These are phyloP conservation scores for Yamadazyma takamatsuzukensis DNA, from an alignment of 805 yeast species.

Conservation along the genomic window DNA sequence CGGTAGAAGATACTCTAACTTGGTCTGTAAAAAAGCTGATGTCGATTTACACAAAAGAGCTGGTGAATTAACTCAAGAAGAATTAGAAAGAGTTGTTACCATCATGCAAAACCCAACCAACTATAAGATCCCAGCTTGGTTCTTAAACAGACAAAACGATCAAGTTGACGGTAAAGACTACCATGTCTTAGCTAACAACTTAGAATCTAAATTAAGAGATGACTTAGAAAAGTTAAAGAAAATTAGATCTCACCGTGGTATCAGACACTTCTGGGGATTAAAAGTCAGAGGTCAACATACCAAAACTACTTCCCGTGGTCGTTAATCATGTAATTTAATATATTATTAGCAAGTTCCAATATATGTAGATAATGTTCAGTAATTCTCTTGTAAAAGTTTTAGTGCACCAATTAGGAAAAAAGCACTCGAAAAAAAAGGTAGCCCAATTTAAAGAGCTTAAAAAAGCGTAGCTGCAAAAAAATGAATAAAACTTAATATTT, in stretches of 20 bases:
- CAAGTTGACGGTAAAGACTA: slow-evolving; percentile 98
- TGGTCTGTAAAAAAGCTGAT: slow-evolving; percentile 99
- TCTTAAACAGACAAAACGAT: slow-evolving; percentile 99
- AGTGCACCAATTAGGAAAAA: too few species aligned
- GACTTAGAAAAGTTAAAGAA: slow-evolving; percentile 99
- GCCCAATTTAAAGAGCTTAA: too few species aligned
- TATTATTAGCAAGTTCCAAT: slow-evolving; percentile 9
- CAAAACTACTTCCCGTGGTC: slow-evolving; percentile 99
- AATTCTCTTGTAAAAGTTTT: too few species aligned
- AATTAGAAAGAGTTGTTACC: slow-evolving; percentile 99
- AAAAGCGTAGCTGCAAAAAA: too few species aligned
- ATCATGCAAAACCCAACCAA: slow-evolving; percentile 99
- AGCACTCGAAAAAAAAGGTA: too few species aligned
- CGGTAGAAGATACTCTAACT: slow-evolving; percentile 99
- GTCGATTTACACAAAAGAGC: slow-evolving; percentile 98
- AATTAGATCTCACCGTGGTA: slow-evolving; percentile 99
- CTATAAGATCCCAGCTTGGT: slow-evolving; percentile 99
- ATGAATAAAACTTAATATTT: too few species aligned
- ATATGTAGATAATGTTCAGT: too few species aligned
- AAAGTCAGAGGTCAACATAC: slow-evolving; percentile 99
- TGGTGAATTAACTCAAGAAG: slow-evolving; percentile 99
- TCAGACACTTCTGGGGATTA: slow-evolving; percentile 99
- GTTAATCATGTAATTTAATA: slow-evolving; percentile 23
- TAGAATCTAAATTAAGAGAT: slow-evolving; percentile 99
- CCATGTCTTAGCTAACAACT: slow-evolving; percentile 98